Evolutionary conservation across 2,329 filamentous ascomycete species (phyloP).

Genomic region (Fusarium pininemorale): DNA sequence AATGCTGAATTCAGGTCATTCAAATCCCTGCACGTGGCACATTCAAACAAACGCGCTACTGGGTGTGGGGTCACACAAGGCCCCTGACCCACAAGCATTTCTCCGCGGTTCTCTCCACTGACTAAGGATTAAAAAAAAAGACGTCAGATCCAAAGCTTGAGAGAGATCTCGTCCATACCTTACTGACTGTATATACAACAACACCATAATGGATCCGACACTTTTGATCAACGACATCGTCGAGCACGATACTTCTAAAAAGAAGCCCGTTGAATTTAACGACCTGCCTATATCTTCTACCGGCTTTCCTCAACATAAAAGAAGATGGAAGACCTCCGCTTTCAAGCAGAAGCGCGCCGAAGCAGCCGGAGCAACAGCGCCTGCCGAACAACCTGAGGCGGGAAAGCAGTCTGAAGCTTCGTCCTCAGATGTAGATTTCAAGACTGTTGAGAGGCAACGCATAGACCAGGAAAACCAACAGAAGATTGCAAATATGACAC

Average conservation of each 20-base stretch:
- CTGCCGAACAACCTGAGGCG: neutral
- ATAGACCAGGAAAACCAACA: conserved; percentile 87
- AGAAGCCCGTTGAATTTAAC: conserved; percentile 69
- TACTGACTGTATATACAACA: conserved; percentile 1
- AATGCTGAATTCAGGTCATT: neutral
- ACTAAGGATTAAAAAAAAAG: conserved; percentile 22
- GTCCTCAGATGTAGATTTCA: conserved; percentile 37
- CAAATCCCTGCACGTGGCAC: conserved; percentile 26
- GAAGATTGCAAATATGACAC: conserved; percentile 79
- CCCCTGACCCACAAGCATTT: conserved; percentile 34
- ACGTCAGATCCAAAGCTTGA: conserved; percentile 28
- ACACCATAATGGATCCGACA: conserved; percentile 49
- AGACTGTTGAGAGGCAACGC: conserved; percentile 68
- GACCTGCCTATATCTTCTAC: conserved; percentile 57
- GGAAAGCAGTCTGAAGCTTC: neutral
- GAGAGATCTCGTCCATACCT: neutral
- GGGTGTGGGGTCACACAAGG: conserved; percentile 23
- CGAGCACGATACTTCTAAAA: conserved; percentile 71
- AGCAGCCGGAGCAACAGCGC: conserved; percentile 16
- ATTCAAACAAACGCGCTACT: conserved; percentile 8
- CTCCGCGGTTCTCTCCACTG: conserved; percentile 29
- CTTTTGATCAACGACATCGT: conserved; percentile 79
- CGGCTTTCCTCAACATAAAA: conserved; percentile 91
- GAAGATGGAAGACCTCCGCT: conserved; percentile 74
- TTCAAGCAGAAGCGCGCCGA: conserved; percentile 72